Conservation (phyloP, 2,329 filamentous ascomycete genomes). For the Nannizzia gypsea region DNA sequence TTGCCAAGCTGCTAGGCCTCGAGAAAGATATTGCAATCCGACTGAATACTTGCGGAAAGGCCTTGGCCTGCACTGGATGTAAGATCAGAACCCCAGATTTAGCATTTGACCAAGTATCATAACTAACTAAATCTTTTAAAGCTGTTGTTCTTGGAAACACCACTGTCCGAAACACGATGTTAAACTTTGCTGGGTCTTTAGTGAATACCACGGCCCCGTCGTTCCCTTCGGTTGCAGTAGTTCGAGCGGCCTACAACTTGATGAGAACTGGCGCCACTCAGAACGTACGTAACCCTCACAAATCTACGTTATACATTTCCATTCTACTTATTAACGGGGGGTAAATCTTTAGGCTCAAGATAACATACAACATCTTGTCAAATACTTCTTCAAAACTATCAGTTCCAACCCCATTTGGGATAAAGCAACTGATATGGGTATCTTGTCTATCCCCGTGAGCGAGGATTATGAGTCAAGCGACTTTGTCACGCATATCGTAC, state of each 20-base stretch:
- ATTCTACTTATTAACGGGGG: background rate
- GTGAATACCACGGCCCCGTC: constrained; percentile 57
- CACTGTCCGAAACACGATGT: constrained; percentile 44
- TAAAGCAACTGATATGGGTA: constrained; percentile 7
- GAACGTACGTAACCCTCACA: constrained; percentile 14
- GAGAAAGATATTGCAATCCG: constrained; percentile 32
- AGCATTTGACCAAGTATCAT: background rate
- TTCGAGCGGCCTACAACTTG: constrained; percentile 41
- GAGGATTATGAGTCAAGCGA: constrained; percentile 19
- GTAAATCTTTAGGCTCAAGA: background rate
- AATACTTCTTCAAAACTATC: constrained; percentile 8
- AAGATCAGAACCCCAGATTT: constrained; percentile 6
- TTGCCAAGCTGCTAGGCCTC: constrained; percentile 33
- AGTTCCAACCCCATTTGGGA: constrained; percentile 8
- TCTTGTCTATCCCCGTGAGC: constrained; percentile 8
- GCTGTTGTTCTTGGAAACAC: constrained; percentile 47
- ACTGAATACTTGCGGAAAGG: constrained; percentile 37
- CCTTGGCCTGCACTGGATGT: constrained; percentile 48
- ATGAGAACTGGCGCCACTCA: constrained; percentile 36
- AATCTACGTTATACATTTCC: background rate
- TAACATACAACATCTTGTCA: constrained; percentile 15
- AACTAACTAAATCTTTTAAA: constrained; percentile 15
- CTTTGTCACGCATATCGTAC: constrained; percentile 32
- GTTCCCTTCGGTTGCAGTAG: constrained; percentile 42
- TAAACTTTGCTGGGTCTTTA: constrained; percentile 55